These are phyloP conservation scores for Keithomyces neogunnii DNA, from an alignment of 2,329 filamentous ascomycete genomes.

Conservation along the genomic window DNA sequence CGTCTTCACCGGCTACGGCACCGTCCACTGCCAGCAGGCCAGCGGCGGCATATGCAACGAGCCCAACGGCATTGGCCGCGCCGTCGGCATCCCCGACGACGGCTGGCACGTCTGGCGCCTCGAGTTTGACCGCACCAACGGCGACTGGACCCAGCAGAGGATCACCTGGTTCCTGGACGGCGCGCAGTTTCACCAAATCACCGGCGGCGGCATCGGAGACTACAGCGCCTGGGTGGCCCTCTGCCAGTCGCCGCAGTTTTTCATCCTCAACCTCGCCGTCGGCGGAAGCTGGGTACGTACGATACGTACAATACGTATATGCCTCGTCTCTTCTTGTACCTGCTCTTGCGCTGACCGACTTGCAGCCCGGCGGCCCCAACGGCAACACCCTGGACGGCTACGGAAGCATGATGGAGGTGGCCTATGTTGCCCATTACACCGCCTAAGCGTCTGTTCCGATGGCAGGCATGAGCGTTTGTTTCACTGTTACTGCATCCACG, in stretches of 20 bases:
- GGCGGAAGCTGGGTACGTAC: slow-evolving; percentile 43
- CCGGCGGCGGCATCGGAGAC: slow-evolving; percentile 35
- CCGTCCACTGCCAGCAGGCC: slow-evolving; percentile 40
- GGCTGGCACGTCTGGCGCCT: slow-evolving; percentile 42
- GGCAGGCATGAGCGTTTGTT: neutral
- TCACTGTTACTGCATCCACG: neutral
- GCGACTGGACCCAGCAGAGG: slow-evolving; percentile 37
- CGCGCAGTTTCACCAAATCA: slow-evolving; percentile 31
- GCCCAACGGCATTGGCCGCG: slow-evolving; percentile 31
- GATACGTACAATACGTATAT: neutral
- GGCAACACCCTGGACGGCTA: slow-evolving; percentile 33
- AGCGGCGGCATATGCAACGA: slow-evolving; percentile 43
- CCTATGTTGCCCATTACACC: slow-evolving; percentile 37
- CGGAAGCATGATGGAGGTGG: slow-evolving; percentile 42
- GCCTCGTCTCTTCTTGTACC: neutral
- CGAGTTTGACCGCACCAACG: slow-evolving; percentile 38
- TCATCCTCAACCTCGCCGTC: slow-evolving; percentile 48
- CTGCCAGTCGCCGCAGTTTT: slow-evolving; percentile 40
- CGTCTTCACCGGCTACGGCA: slow-evolving; percentile 34
- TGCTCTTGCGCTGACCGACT: neutral
- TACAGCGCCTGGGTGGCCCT: slow-evolving; percentile 39
- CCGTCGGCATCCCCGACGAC: slow-evolving; percentile 27
- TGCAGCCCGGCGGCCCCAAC: slow-evolving; percentile 41
- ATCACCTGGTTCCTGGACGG: slow-evolving; percentile 44
- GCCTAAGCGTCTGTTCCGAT: neutral